Evolutionary conservation across 352 stramenopile species (phyloP).

Genomic region (Pythium rhizo-oryzae): DNA sequence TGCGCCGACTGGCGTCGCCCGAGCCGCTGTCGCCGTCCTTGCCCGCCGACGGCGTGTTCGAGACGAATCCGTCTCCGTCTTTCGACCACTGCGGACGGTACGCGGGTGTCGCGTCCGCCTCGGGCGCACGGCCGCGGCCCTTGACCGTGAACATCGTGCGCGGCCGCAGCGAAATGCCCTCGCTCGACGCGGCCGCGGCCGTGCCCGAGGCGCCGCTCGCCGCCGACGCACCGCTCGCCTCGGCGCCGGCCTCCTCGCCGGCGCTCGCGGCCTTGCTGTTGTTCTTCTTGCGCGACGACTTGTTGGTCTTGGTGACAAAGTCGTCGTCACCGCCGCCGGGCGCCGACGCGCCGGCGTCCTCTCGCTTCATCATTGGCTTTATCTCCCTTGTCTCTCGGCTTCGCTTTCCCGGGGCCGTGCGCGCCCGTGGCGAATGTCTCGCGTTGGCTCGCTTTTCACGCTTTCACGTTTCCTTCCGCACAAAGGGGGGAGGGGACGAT

Average conservation of each 20-base stretch:
- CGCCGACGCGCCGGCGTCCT: slow-evolving; percentile 29
- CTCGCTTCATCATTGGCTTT: slow-evolving; percentile 30
- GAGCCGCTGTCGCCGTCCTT: slow-evolving; percentile 38
- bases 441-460: slow-evolving; percentile 2
- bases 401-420: neutral
- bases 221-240: slow-evolving; percentile 3
- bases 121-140: slow-evolving; percentile 61
- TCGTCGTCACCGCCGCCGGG: slow-evolving; percentile 43
- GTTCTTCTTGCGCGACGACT: slow-evolving; percentile 66
- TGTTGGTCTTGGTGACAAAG: slow-evolving; percentile 79
- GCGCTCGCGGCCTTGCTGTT: slow-evolving; percentile 17
- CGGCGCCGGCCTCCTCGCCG: slow-evolving; percentile 12
- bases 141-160: slow-evolving; percentile 91
- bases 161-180: slow-evolving; percentile 75
- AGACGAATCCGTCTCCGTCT: slow-evolving; percentile 84
- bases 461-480: slow-evolving; percentile 2
- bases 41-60: slow-evolving; percentile 30
- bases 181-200: slow-evolving; percentile 4
- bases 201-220: neutral
- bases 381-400: neutral
- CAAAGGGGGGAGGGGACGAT: slow-evolving; percentile 1
- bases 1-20: slow-evolving; percentile 44
- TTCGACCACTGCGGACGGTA: slow-evolving; percentile 89
- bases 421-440: neutral
- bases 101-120: slow-evolving; percentile 58